Conservation (phyloP, 306 rosid genomes). For the Sechiopsis laciniata region DNA sequence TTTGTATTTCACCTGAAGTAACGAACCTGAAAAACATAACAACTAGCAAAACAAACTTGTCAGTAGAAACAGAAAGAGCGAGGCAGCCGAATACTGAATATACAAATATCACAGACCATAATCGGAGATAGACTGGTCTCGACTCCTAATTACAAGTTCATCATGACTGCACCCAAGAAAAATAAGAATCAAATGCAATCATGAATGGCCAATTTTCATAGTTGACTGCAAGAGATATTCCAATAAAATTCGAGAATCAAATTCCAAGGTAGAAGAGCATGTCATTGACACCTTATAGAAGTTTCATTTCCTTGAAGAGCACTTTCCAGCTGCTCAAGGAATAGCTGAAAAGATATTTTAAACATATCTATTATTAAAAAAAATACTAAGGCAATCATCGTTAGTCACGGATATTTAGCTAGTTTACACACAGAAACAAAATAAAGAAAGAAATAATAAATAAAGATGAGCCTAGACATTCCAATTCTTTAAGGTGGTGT, state of each 20-base stretch:
- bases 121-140: conserved; percentile 87
- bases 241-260: conserved; percentile 10
- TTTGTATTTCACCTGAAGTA: conserved; percentile 84
- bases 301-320: conserved; percentile 87
- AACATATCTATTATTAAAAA: neutral
- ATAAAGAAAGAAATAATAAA: neutral
- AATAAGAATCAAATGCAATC: conserved; percentile 15
- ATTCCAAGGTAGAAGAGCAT: conserved; percentile 30
- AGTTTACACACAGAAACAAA: neutral
- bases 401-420: neutral
- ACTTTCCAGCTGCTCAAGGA: conserved; percentile 92
- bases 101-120: conserved; percentile 61
- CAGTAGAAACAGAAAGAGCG: conserved; percentile 31
- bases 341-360: conserved; percentile 53
- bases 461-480: conserved; percentile 5
- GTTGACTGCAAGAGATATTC: neutral
- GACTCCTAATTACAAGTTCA: conserved; percentile 74
- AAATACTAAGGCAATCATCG: conserved; percentile 1
- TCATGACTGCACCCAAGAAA: conserved; percentile 61
- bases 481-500: neutral
- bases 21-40: conserved; percentile 99
- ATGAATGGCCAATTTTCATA: conserved; percentile 10
- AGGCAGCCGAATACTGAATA: conserved; percentile 11
- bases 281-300: conserved; percentile 68
- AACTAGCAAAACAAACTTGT: conserved; percentile 56